Evolutionary conservation across 495 filamentous ascomycete species (phyloP), one percentile per base, ranked within the genome.

Genomic region (Chaetomium fimeti): DNA sequence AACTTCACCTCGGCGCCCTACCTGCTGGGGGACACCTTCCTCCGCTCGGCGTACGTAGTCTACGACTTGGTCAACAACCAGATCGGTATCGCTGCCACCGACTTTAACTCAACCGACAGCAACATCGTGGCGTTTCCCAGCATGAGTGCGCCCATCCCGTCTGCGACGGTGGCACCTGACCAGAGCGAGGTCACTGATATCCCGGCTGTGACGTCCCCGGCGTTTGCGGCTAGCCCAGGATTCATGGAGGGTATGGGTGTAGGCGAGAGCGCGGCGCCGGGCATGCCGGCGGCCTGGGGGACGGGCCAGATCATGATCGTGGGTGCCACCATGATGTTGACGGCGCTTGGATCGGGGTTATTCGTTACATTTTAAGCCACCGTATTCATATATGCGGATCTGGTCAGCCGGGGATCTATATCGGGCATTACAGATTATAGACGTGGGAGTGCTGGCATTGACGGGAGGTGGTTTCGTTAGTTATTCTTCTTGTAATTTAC

Each of bases 1-100:
- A 88, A 90, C 56, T 84, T 87, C 25, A 86, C 80, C 51, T 69
- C 79, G 6, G 76, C 78, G 15, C 84, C 86, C 3, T 82, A 81
- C 61, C 84, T 97, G 24, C 81, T 98, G 25, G 94, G 94, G n/a
- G 94, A 98, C 74, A 97, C 94, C 0, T 98, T 98, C 78, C 79
- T 98, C 13, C 86, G 94, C 63, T 91, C 88, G 42, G 92, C 93
- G 0, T 98, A 98, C 70, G 91, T 96, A 13, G 95, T 98, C 0
- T 98, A 96, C 72, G 94, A 98, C 69, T 79, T 98, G 7, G 82
- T 82, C 40, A 97, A 96, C 76, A 93, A 96, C 76, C 82, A 93
- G 73, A 90, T 98, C 61, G 90, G 83, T 9, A 75, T 98, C 47
- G 94, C 92, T 12, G 87, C 89, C 57, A 96, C 94, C 9, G 84